Conservation (phyloP, 805 yeast species). For the Yarrowia sp. region DNA sequence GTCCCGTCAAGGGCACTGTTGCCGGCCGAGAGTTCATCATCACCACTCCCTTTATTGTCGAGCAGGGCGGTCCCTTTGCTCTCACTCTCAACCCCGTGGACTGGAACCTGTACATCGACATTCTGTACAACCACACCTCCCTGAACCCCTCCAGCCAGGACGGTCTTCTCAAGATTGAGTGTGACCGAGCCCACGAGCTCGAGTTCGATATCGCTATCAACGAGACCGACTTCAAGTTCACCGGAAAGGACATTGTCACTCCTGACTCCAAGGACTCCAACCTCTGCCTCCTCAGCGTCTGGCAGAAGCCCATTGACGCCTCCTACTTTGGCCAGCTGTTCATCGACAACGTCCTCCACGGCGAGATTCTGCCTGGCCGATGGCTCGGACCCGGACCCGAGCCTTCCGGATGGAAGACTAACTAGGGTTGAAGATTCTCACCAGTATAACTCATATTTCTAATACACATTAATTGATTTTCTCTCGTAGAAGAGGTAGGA, state of each 20-base stretch:
- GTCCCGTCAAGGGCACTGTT: not conserved
- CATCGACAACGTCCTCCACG: not conserved
- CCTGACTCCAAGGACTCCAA: not conserved
- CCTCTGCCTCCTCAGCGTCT: not conserved
- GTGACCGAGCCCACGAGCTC: not conserved
- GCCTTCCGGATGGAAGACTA: not conserved
- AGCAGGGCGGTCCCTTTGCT: not conserved
- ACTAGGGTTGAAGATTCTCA: too few species aligned
- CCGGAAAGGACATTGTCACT: not conserved
- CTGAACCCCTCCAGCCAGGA: not conserved
- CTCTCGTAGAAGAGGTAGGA: too few species aligned
- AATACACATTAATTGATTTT: too few species aligned
- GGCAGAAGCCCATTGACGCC: not conserved
- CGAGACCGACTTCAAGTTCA: not conserved
- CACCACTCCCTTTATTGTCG: not conserved
- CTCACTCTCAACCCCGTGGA: not conserved
- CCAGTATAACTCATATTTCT: too few species aligned
- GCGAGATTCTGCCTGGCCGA: not conserved
- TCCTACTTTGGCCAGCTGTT: slow-evolving; percentile 4
- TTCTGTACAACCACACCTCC: not conserved
- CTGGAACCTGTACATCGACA: not conserved
- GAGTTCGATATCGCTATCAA: not conserved
- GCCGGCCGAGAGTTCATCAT: not conserved
- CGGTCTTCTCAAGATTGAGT: not conserved
- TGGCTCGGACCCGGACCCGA: not conserved